Percentiles rank a stretch among this genome's conserved stretches.
phyloP scores from a whole-genome alignment of 345 rosid genomes.

The Punica granatum region DNA sequence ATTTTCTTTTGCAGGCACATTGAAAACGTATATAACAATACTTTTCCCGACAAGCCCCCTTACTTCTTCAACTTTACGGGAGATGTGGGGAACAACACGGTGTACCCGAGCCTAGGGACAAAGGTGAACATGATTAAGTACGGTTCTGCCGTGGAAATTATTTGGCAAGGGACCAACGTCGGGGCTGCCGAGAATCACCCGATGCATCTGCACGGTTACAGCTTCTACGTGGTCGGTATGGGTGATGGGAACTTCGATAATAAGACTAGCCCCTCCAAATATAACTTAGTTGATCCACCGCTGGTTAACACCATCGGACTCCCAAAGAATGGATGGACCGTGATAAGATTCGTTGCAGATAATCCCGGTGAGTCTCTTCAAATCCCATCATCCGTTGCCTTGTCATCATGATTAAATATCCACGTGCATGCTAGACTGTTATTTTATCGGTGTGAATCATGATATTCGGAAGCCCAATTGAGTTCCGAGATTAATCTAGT shows the following conservation, averaged over 20 bases:
- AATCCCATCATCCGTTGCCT: too few species aligned
- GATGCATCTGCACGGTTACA: constrained; percentile 44
- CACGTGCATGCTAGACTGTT: too few species aligned
- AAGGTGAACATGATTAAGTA: background rate
- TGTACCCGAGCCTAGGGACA: background rate
- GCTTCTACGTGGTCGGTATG: constrained; percentile 39
- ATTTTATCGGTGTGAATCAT: too few species aligned
- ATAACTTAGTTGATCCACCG: constrained; percentile 37
- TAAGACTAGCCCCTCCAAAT: constrained; percentile 19
- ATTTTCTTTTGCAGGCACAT: background rate
- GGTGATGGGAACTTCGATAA: constrained; percentile 40
- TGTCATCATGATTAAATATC: too few species aligned
- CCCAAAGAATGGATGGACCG: constrained; percentile 36
- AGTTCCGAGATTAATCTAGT: too few species aligned
- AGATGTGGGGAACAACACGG: background rate
- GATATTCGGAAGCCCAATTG: too few species aligned
- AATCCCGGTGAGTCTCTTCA: constrained; percentile 26
- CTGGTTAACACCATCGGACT: constrained; percentile 24
- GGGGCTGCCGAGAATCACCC: constrained; percentile 22
- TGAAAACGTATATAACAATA: background rate
- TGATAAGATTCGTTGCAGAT: constrained; percentile 25
- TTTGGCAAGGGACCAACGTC: background rate
- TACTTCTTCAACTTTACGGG: constrained; percentile 4
- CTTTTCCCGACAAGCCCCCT: background rate
- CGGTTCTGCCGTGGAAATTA: background rate